A percentile compares a stretch with the other conserved stretches of the same genome.
Conservation (phyloP, 2,329 filamentous ascomycete species). For the Phyllosticta capitalensis region DNA sequence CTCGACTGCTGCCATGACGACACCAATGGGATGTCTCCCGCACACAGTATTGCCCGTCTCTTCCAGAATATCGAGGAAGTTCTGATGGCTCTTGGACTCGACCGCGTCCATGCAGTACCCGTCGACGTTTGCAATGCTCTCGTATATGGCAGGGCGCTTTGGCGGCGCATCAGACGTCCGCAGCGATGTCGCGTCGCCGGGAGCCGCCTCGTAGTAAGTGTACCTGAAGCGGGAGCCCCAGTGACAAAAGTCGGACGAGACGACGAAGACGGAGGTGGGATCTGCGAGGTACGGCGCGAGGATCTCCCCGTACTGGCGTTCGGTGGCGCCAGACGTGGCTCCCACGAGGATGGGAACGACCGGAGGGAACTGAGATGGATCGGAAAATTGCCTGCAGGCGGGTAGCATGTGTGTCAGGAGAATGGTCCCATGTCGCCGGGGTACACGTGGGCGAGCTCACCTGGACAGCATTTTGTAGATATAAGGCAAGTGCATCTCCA, state of each 20-base stretch:
- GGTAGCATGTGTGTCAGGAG: neutral
- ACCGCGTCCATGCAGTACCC: slow-evolving; percentile 76
- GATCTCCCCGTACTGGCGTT: slow-evolving; percentile 59
- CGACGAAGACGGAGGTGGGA: slow-evolving; percentile 67
- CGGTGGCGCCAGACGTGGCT: slow-evolving; percentile 54
- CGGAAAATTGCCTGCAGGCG: slow-evolving; percentile 21
- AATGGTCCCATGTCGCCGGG: neutral
- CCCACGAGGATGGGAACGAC: slow-evolving; percentile 84
- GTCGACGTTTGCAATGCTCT: slow-evolving; percentile 75
- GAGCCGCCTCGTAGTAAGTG: slow-evolving; percentile 58
- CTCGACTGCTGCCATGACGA: slow-evolving; percentile 83
- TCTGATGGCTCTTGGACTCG: slow-evolving; percentile 60
- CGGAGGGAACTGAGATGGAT: slow-evolving; percentile 52
- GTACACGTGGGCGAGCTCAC: slow-evolving; percentile 18
- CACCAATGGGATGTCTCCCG: slow-evolving; percentile 86
- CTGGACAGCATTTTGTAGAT: slow-evolving; percentile 67
- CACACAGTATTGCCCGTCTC: slow-evolving; percentile 86
- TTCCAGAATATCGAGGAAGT: slow-evolving; percentile 59
- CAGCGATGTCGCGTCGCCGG: slow-evolving; percentile 27
- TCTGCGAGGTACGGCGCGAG: slow-evolving; percentile 71
- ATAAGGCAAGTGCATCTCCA: slow-evolving; percentile 95
- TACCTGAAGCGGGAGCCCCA: slow-evolving; percentile 85
- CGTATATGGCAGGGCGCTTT: slow-evolving; percentile 55
- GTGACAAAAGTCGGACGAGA: slow-evolving; percentile 95
- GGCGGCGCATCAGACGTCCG: slow-evolving; percentile 22